Evolutionary conservation across 73 alveolate genomes (phyloP), one percentile per base, ranked within the genome.

Genomic region (Blepharisma stoltei): DNA sequence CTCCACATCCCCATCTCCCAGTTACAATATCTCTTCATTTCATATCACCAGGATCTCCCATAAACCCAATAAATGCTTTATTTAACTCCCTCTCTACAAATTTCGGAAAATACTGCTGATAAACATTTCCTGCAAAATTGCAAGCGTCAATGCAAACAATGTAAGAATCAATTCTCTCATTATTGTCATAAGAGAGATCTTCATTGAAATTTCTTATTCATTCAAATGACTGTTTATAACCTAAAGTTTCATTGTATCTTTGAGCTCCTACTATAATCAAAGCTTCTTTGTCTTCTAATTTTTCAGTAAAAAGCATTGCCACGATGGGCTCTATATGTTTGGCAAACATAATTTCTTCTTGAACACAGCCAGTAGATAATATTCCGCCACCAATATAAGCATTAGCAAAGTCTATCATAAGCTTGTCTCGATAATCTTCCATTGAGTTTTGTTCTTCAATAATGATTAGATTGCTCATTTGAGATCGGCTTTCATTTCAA

Each of bases 1-100:
- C 98, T 20, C 99, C 99, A 78, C 99, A 95, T 18, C 99, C 99
- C 99, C 99, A 95, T 71, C 93, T 93, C 23, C 99, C 99, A 37
- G 99, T 89, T 14, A 88, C 80, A 14, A 91, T 89, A 6, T 46
- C 8, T 6, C 67, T 49, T 38, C 81, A 81, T 47, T 54, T 73
- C 21, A 11, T 43, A 44, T 69, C 60, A 37, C 5, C 9, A 37
- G 78, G 46, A 50, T 76, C 85, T 6, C 88, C 89, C 32, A 18
- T 7, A 54, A 86, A 86, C 37, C 90, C 93, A 45, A 54, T 44
- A 50, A 44, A 66, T 7, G 88, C 88, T 66, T 86, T 86, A 7
- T 8, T 20, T 38, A 83, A 47, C 45, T 86, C 93, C 43, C 91
- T 46, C 18, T 7, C 38, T 20, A 75, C 44, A 47, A 23, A 25